Evolutionary conservation across 768 basidiomycete genomes (phyloP).

Genomic region (Trametes gibbosa): DNA sequence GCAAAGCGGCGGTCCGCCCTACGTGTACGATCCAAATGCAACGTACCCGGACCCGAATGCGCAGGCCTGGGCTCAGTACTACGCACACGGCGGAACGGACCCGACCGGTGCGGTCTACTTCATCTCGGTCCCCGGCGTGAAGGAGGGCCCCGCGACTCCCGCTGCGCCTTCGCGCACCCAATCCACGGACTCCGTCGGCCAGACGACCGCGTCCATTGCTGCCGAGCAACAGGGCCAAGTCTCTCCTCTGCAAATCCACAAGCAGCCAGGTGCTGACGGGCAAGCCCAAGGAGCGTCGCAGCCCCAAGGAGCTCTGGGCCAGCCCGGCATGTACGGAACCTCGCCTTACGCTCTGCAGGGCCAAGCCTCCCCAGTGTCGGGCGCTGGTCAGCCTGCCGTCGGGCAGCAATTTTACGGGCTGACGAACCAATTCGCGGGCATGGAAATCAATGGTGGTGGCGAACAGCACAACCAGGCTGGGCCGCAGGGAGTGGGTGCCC

Average conservation of each 20-base stretch:
- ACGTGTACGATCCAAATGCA: constrained; percentile 57
- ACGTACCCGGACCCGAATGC: constrained; percentile 78
- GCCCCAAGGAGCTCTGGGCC: not conserved
- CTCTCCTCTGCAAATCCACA: constrained; percentile 11
- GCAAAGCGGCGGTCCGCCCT: constrained; percentile 43
- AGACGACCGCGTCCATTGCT: not conserved
- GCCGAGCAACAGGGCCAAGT: not conserved
- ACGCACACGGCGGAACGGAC: constrained; percentile 75
- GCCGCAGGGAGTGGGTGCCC: constrained; percentile 26
- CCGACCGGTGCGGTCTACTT: constrained; percentile 79
- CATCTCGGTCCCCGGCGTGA: constrained; percentile 71
- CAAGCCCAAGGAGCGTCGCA: constrained; percentile 3
- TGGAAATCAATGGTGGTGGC: constrained; percentile 23
- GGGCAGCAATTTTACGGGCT: constrained; percentile 22
- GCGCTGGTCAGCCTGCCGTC: constrained; percentile 3
- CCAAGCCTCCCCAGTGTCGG: constrained; percentile 2
- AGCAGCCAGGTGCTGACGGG: constrained; percentile 10
- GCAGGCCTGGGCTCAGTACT: constrained; percentile 86
- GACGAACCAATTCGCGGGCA: constrained; percentile 24
- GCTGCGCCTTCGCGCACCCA: constrained; percentile 4
- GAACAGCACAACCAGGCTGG: constrained; percentile 15
- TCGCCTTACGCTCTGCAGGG: constrained; percentile 21
- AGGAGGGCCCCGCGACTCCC: constrained; percentile 35
- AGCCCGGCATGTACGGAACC: constrained; percentile 19
- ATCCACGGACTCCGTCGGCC: not conserved